A percentile compares a stretch with the other conserved stretches of the same genome.
Evolutionary conservation across 2,329 filamentous ascomycete species (phyloP).

Genomic region (Hirsutella minnesotensis): DNA sequence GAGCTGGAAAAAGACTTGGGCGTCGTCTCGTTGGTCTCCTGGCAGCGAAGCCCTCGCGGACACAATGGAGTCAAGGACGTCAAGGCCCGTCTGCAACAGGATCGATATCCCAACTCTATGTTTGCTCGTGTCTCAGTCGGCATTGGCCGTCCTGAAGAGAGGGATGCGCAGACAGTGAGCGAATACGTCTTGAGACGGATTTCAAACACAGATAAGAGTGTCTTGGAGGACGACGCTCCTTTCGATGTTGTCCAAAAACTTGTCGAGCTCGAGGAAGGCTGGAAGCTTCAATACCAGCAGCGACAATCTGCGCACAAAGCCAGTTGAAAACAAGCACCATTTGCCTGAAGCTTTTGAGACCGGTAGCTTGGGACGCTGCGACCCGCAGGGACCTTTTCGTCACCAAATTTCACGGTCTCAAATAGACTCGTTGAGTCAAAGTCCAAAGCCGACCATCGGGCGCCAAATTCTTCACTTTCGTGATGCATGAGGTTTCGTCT

Average conservation of each 20-base stretch:
- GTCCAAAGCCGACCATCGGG: too few relatives aligned
- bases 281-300: constrained; percentile 8
- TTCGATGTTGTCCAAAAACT: constrained; percentile 39
- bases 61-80: constrained; percentile 68
- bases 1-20: constrained; percentile 69
- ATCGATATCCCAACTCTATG: constrained; percentile 25
- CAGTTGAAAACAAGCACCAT: too few relatives aligned
- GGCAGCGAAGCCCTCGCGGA: constrained; percentile 51
- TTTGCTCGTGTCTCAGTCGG: constrained; percentile 63
- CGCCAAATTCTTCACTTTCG: too few relatives aligned
- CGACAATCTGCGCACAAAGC: too few relatives aligned
- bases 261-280: constrained; percentile 30
- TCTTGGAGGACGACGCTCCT: constrained; percentile 40
- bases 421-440: too few relatives aligned
- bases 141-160: constrained; percentile 68
- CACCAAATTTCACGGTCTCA: too few relatives aligned
- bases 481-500: too few relatives aligned
- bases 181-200: constrained; percentile 68
- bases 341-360: too few relatives aligned
- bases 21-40: constrained; percentile 50
- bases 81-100: constrained; percentile 33
- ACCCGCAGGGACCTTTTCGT: too few relatives aligned
- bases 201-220: constrained; percentile 34
- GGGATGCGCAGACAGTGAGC: constrained; percentile 56
- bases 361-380: too few relatives aligned